A percentile compares a stretch with the other conserved stretches of the same genome.
These are phyloP conservation scores for Sutorius eximius DNA, from an alignment of 1,284 basidiomycete species.

Conservation along the genomic window DNA sequence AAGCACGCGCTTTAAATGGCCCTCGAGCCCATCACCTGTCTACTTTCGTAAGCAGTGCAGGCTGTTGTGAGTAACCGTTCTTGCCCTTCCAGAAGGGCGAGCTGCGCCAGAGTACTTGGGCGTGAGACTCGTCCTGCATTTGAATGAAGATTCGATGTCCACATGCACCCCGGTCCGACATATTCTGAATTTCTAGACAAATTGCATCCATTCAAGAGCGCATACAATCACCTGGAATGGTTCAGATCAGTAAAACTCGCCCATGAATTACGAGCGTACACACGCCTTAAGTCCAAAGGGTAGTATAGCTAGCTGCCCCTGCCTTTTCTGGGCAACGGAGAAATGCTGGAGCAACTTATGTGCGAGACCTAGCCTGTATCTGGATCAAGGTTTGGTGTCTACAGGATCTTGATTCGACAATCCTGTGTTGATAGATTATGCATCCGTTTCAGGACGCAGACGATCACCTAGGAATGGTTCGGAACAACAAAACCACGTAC, in stretches of 20 bases:
- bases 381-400: neutral
- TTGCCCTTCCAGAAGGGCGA: too few relatives aligned
- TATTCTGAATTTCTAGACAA: neutral
- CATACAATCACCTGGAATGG: constrained; percentile 3
- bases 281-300: constrained; percentile 11
- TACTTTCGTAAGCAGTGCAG: neutral
- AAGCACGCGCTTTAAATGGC: constrained; percentile 3
- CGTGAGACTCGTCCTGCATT: neutral
- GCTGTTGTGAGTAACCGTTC: neutral
- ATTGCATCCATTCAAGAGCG: neutral
- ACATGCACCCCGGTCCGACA: neutral
- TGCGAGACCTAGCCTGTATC: too few relatives aligned
- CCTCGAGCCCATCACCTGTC: neutral
- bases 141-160: neutral
- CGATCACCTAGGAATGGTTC: constrained; percentile 12
- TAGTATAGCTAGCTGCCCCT: neutral
- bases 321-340: neutral
- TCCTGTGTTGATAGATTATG: neutral
- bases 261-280: neutral
- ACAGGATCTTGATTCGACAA: neutral
- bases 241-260: neutral
- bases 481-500: neutral
- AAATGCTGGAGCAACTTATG: too few relatives aligned
- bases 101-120: too few relatives aligned
- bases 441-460: neutral